Evolutionary conservation across 2,329 filamentous ascomycete species (phyloP).

Genomic region (Colletotrichum acutatum): DNA sequence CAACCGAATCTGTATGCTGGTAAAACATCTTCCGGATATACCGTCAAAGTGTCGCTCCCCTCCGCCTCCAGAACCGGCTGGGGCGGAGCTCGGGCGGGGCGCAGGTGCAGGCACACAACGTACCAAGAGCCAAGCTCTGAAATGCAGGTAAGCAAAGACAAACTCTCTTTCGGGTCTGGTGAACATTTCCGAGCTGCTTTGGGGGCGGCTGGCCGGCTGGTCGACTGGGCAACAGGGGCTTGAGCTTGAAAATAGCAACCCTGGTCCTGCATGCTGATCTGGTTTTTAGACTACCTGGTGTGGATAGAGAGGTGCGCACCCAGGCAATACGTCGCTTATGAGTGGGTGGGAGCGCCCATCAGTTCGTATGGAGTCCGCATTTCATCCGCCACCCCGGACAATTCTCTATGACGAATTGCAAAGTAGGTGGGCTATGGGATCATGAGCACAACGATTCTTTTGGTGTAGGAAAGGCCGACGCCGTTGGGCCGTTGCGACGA

Average conservation of each 20-base stretch:
- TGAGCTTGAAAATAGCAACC: slow-evolving; percentile 30
- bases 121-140: background rate
- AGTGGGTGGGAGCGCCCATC: slow-evolving; percentile 9
- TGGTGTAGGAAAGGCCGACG: background rate
- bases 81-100: background rate
- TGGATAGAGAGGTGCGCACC: background rate
- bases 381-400: background rate
- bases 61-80: background rate
- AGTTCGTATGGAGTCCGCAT: background rate
- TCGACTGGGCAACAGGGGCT: slow-evolving; percentile 32
- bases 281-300: slow-evolving; percentile 23
- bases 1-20: slow-evolving; percentile 1
- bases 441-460: background rate
- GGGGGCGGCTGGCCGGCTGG: slow-evolving; percentile 18
- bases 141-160: slow-evolving; percentile 15
- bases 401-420: background rate
- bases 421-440: background rate
- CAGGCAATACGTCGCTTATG: background rate
- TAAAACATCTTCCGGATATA: too few relatives aligned
- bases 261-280: slow-evolving; percentile 34
- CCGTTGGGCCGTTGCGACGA: background rate
- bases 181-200: slow-evolving; percentile 10
- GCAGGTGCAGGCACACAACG: background rate
- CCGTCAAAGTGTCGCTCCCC: background rate
- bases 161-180: slow-evolving; percentile 26